Evolutionary conservation across 2,329 filamentous ascomycete species (phyloP).

Genomic region (Penicillium polonicum): DNA sequence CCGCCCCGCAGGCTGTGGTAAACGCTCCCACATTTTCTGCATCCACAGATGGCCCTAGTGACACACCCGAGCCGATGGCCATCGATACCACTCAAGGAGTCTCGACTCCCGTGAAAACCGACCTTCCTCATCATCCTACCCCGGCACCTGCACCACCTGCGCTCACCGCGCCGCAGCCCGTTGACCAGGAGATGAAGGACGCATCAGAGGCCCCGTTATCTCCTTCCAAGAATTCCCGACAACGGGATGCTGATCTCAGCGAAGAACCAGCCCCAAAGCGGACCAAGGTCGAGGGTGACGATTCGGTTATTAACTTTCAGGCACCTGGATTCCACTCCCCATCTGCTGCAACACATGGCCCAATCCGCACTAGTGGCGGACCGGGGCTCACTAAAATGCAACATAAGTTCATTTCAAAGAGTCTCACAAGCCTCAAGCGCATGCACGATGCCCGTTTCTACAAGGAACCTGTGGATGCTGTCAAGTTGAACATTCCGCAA

Average conservation of each 20-base stretch:
- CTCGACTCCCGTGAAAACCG: constrained; percentile 27
- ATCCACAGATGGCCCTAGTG: constrained; percentile 10
- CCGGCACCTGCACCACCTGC: constrained; percentile 12
- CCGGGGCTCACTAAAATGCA: constrained; percentile 43
- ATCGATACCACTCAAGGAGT: constrained; percentile 22
- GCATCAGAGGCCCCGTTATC: constrained; percentile 53
- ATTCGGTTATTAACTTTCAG: constrained; percentile 47
- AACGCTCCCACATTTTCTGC: background rate
- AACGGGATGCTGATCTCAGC: constrained; percentile 69
- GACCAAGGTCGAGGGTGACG: constrained; percentile 66
- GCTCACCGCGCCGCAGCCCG: constrained; percentile 22
- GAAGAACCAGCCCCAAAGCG: constrained; percentile 74
- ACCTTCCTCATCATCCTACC: constrained; percentile 39
- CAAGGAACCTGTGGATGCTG: constrained; percentile 70
- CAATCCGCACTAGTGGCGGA: constrained; percentile 16
- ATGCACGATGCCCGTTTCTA: constrained; percentile 78
- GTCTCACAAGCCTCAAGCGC: constrained; percentile 65
- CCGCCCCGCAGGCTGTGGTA: background rate
- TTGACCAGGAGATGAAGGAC: constrained; percentile 56
- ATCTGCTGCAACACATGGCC: constrained; percentile 27
- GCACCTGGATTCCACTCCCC: constrained; percentile 44
- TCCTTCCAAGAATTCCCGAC: constrained; percentile 64
- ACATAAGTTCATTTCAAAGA: constrained; percentile 43
- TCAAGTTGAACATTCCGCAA: constrained; percentile 73
- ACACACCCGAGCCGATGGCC: constrained; percentile 18